A percentile compares a stretch with the other conserved stretches of the same genome.
Evolutionary conservation across 75 land plant species (phyloP).

Genomic region (Cupressus sempervirens): DNA sequence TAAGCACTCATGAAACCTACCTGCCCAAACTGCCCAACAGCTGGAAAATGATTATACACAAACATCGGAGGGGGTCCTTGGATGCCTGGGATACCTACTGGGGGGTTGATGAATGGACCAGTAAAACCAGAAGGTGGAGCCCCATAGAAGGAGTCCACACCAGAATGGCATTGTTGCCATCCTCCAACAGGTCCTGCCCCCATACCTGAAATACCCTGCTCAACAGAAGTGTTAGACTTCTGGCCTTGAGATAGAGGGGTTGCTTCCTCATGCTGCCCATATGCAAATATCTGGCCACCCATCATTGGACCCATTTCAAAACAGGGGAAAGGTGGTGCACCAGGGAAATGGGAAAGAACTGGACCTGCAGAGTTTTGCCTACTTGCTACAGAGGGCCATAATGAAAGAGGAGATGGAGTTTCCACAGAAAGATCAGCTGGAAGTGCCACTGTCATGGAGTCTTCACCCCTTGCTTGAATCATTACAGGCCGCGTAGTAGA

Average conservation of each 20-base stretch:
- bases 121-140: constrained; percentile 71
- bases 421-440: constrained; percentile 98
- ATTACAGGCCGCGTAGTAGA: constrained; percentile 25
- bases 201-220: constrained; percentile 15
- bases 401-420: constrained; percentile 49
- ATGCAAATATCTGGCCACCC: constrained; percentile 70
- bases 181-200: constrained; percentile 42
- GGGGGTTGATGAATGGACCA: constrained; percentile 73
- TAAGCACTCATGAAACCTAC: constrained; percentile 66
- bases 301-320: constrained; percentile 80
- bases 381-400: constrained; percentile 59
- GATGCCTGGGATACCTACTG: constrained; percentile 69
- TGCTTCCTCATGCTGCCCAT: constrained; percentile 58
- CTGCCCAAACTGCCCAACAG: constrained; percentile 92
- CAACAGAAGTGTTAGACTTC: constrained; percentile 26
- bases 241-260: constrained; percentile 37
- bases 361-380: constrained; percentile 43
- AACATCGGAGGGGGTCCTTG: constrained; percentile 95
- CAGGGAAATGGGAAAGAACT: constrained; percentile 56
- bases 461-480: constrained; percentile 54
- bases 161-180: constrained; percentile 85
- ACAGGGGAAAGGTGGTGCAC: constrained; percentile 60
- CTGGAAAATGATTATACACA: constrained; percentile 79
- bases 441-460: constrained; percentile 68
- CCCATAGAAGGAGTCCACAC: constrained; percentile 83